phyloP scores from a whole-genome alignment of 73 alveolate genomes.

The Symbiodinium natans region DNA sequence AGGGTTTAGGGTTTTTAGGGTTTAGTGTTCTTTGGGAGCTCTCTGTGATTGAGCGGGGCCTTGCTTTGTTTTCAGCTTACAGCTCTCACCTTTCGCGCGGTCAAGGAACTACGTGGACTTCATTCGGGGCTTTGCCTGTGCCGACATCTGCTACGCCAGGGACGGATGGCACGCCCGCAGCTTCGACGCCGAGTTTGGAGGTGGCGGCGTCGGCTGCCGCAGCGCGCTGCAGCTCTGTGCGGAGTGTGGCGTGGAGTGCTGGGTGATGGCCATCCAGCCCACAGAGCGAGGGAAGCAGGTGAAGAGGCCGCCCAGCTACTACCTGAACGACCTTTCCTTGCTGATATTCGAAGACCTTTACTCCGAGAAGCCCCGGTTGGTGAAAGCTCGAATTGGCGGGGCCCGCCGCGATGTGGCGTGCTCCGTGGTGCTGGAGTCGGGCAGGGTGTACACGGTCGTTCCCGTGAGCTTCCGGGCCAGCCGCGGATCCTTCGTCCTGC shows the following conservation, averaged over 20 bases:
- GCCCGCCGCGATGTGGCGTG: constrained; percentile 55
- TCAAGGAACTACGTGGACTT: constrained; percentile 34
- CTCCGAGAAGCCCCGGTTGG: neutral
- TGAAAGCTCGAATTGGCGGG: constrained; percentile 33
- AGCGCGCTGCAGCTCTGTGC: constrained; percentile 29
- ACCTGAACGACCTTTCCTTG: constrained; percentile 76
- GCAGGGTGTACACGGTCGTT: constrained; percentile 5
- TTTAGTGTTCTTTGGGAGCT: too few species aligned
- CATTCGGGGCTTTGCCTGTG: constrained; percentile 64
- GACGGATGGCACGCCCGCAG: constrained; percentile 50
- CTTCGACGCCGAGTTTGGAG: constrained; percentile 57
- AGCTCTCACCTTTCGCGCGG: too few species aligned
- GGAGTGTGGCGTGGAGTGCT: constrained; percentile 6
- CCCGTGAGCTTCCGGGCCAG: constrained; percentile 74
- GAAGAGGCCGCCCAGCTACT: constrained; percentile 44
- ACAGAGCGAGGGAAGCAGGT: constrained; percentile 82
- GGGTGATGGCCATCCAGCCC: constrained; percentile 93
- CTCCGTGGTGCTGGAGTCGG: constrained; percentile 45
- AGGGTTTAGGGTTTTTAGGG: too few species aligned
- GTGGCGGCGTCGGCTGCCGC: constrained; percentile 14
- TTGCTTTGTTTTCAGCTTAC: too few species aligned
- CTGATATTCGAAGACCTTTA: constrained; percentile 29
- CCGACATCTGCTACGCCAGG: constrained; percentile 52
- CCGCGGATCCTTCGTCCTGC: constrained; percentile 73
- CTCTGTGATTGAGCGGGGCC: too few species aligned